Percentiles rank a stretch among this genome's conserved stretches.
phyloP scores from a whole-genome alignment of 352 stramenopile species.

The Phytopythium sindhum region DNA sequence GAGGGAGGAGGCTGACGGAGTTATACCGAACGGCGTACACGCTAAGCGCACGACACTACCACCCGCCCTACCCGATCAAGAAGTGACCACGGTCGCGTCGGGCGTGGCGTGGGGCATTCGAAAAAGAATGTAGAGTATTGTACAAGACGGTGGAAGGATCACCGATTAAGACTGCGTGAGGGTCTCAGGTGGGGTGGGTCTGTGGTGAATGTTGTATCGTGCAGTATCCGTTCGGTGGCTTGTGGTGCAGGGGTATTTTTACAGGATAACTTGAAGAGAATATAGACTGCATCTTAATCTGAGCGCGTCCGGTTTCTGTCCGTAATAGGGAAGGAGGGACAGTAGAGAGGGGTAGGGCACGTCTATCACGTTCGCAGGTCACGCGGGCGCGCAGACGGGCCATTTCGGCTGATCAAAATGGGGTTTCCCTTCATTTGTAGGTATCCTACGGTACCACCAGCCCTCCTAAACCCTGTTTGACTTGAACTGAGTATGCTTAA shows the following conservation, averaged over 20 bases:
- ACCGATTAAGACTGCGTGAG: too few relatives aligned
- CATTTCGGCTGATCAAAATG: neutral
- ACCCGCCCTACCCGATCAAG: neutral
- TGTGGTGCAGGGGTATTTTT: neutral
- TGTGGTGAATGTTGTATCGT: neutral
- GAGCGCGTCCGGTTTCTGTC: constrained; percentile 2
- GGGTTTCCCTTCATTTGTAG: constrained; percentile 1
- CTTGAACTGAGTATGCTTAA: neutral
- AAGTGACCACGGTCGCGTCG: neutral
- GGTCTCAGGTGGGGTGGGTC: neutral
- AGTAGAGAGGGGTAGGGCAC: neutral
- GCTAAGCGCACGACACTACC: neutral
- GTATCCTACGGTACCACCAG: neutral
- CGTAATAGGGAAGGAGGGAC: neutral
- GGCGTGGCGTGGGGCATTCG: neutral
- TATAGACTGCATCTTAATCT: neutral
- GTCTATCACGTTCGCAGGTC: neutral
- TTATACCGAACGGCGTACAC: too few relatives aligned
- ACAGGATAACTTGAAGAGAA: neutral
- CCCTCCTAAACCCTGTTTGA: neutral
- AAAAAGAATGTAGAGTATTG: too few relatives aligned
- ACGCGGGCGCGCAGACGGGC: neutral
- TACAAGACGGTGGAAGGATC: too few relatives aligned
- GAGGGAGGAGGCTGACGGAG: too few relatives aligned
- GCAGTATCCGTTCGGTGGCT: neutral